Evolutionary conservation across 345 rosid genomes (phyloP), one percentile per base, ranked within the genome.

Genomic region (Corymbia maculata): DNA sequence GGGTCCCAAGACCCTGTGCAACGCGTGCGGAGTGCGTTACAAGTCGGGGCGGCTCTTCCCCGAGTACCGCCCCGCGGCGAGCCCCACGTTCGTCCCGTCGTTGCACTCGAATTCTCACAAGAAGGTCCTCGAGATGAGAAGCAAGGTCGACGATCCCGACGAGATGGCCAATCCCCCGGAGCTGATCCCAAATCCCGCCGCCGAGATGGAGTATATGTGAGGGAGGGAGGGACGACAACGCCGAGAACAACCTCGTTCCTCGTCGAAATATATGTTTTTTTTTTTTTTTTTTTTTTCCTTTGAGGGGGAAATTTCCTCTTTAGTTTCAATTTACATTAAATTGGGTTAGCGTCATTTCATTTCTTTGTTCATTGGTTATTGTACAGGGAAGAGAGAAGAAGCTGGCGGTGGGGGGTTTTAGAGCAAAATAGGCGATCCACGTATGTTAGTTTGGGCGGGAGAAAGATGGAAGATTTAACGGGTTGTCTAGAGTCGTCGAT

Each of bases 1-100:
- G 98, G 99, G 99, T 3, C 99, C 98, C 10, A 98, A 98, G 92
- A 97, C 99, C 15, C 98, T 98, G 49, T 96, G 99, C 93, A 98
- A 98, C 50, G 99, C 99, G 9, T 98, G 99, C 3, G 99, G 99
- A 1, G 99, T 98, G 32, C 97, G 99, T 44, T 93, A 93, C 92
- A 98, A 98, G 89, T 98, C 98, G 0, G 99, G 99, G 49, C 90
- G 99, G 92, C 98, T 98, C 89, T 98, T 94, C 93, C 99, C 99
- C 0, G 99, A 98, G 88, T 98, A 98, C 91, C 94, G 99, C 82
- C 99, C 99, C 26, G 99, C 99, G 3, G 95, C 95, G 61, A 98
- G 99, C 85, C 99, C 99, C 28, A 97, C 99, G 12, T 98, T 96
- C 26, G 89, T 95, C 86, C 99, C 98, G 36, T 90, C 99, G 59